Base-by-base conservation (phyloP, 257 asterid species). In the Salvia miltiorrhiza region DNA sequence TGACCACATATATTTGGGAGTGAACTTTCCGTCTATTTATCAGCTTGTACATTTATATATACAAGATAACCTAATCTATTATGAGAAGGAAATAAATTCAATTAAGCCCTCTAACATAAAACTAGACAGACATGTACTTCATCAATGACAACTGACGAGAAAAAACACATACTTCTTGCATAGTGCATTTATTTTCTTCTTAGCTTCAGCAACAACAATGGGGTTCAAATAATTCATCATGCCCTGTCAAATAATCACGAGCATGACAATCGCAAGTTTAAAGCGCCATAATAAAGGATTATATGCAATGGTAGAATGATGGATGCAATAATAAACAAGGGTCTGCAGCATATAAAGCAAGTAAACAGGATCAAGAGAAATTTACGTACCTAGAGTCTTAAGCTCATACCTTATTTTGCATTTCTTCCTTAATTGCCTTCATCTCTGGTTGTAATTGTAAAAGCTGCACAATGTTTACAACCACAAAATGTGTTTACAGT, bases 351-450 rank as follows among this genome's bases (percentile, higher is more conserved):
- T 24, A n/a, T n/a, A n/a, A n/a, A n/a, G 65, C 30, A 41, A 41
- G 57, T 16, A 47, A 39, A 50, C 7, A 28, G 49, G 28, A 17
- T 63, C 17, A 0, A 40, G 50, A 26, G 50, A 35, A 62, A 60
- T 59, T 35, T 43, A 48, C 17, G 23, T 40, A 24, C 5, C 23
- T 58, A 67, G 60, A 62, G 23, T 41, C 57, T 35, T 65, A 63
- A 54, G 66, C 63, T 35, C 79, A 64, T 87, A 93, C 99, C 87
- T 70, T 79, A 67, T 81, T 79, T 33, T 82, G 70, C 95, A 90
- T 90, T 78, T 93, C 99, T 67, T 86, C 88, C 54, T 81, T 83
- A 43, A 93, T 67, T 76, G 74, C 89, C 85, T 93, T 96, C 81
- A 93, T 35, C 44, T 73, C 65, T 48, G 97, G 96, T 69, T 83